These are phyloP conservation scores for Rugonectria rugulosa DNA, from an alignment of 2,329 filamentous ascomycete species.

Conservation along the genomic window DNA sequence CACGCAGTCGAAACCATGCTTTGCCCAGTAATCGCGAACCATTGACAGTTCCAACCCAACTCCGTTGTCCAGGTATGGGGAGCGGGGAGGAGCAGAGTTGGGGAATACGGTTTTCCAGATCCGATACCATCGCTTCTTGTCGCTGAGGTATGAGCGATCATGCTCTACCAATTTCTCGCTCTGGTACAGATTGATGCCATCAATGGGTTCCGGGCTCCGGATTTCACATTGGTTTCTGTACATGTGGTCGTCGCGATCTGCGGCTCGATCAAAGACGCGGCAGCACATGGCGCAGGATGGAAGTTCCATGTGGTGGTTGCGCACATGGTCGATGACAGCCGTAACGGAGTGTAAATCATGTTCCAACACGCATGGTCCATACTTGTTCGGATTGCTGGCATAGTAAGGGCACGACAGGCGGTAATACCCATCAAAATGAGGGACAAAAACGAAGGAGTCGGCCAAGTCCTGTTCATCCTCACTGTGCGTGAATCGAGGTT, in stretches of 20 bases:
- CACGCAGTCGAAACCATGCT: neutral
- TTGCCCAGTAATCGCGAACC: neutral
- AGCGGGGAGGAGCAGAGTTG: neutral
- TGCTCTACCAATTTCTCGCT: neutral
- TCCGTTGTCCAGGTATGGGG: conserved; percentile 2
- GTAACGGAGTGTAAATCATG: conserved; percentile 3
- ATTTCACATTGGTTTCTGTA: neutral
- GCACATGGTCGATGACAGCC: neutral
- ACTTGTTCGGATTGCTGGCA: neutral
- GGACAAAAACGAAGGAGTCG: neutral
- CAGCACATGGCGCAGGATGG: conserved; percentile 3
- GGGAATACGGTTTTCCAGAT: neutral
- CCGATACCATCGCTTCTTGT: neutral
- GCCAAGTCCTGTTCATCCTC: neutral
- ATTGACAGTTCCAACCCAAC: neutral
- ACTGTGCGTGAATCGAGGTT: neutral
- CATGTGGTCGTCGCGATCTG: neutral
- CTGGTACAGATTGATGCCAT: neutral
- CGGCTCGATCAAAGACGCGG: neutral
- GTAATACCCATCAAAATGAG: neutral
- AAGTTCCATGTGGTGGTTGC: neutral
- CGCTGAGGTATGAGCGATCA: neutral
- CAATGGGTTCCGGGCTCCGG: neutral
- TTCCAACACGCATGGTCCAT: neutral
- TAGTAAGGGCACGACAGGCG: conserved; percentile 2